Base-by-base conservation (phyloP, 306 rosid genomes). In the Luffa aegyptiaca region DNA sequence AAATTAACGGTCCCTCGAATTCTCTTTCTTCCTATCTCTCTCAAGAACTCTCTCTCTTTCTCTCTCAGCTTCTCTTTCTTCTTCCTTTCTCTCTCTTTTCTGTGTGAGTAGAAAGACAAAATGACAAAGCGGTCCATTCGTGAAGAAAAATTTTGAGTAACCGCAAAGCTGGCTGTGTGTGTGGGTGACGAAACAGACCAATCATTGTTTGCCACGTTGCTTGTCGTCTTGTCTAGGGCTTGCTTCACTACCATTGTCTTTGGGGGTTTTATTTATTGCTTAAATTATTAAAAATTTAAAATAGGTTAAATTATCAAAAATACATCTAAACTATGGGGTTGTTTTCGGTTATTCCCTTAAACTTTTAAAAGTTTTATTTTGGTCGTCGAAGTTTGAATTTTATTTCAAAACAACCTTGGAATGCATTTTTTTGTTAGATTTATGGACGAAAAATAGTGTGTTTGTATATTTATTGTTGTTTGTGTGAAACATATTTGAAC, bases 61-160 rank as follows among this genome's bases (percentile, higher is more conserved):
- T 64, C 52, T 66, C 78, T 81, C 85, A 73, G 75, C 14, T 84
- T 79, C 69, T 63, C 75, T 44, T 82, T 82, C 89, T 80, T 89
- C 89, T 91, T 90, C 86, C 72, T 36, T 71, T 56, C 53, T 89
- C 80, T 4, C 63, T 45, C 58, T 84, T 84, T 81, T 76, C 80
- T 76, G 73, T 44, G 80, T 65, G 53, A 57, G 81, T 74, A 77
- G 35, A 5, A 48, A 75, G 44, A 57, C 77, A 20, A 45, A 73
- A 48, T 73, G 51, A 73, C 77, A 51, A 73, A 73, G 57, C 37
- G 53, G 77, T 73, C 77, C 41, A 44, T 49, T 59, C 66, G 9
- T 3, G 16, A 59, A 59, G 66, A 59, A 59, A 46, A 3, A 1
- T 42, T 59, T 59, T 36, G 31, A 59, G 39, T 59, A 26, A 59